phyloP scores from a whole-genome alignment of 345 rosid genomes.

The Isatis tinctoria region DNA sequence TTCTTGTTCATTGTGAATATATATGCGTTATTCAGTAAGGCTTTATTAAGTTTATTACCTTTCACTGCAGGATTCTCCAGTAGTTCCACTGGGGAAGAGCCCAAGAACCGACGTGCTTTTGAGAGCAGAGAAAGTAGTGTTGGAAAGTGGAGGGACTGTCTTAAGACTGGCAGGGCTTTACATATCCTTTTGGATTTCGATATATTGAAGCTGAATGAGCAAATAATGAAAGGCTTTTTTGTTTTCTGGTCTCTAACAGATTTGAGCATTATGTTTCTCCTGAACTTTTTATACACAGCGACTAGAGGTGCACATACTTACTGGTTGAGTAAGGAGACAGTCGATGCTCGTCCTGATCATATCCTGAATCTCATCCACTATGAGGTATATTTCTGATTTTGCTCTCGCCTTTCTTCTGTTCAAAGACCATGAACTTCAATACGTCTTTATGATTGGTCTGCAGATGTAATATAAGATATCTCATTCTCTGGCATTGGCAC shows the following conservation, averaged over 20 bases:
- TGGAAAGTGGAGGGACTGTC: conserved; percentile 73
- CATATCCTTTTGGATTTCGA: conserved; percentile 64
- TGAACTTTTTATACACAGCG: conserved; percentile 61
- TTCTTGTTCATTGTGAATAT: no score
- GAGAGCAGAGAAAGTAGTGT: conserved; percentile 69
- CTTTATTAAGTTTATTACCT: no score
- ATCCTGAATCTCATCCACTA: conserved; percentile 91
- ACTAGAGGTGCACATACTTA: conserved; percentile 89
- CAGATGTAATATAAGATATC: background rate
- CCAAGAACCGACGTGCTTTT: conserved; percentile 82
- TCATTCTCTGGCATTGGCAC: background rate
- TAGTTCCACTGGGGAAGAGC: conserved; percentile 81
- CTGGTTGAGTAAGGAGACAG: conserved; percentile 74
- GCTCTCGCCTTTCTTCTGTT: background rate
- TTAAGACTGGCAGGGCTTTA: conserved; percentile 92
- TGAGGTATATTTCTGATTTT: conserved; percentile 52
- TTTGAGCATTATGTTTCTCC: conserved; percentile 28
- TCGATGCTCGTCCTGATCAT: conserved; percentile 81
- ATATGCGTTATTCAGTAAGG: no score
- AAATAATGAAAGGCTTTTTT: background rate
- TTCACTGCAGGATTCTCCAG: conserved; percentile 66
- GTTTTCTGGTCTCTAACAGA: background rate
- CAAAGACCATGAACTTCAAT: background rate
- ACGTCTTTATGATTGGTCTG: background rate
- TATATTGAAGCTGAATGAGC: background rate